Conservation (phyloP, 495 filamentous ascomycete species). For the Massariosphaeria phaeospora region DNA sequence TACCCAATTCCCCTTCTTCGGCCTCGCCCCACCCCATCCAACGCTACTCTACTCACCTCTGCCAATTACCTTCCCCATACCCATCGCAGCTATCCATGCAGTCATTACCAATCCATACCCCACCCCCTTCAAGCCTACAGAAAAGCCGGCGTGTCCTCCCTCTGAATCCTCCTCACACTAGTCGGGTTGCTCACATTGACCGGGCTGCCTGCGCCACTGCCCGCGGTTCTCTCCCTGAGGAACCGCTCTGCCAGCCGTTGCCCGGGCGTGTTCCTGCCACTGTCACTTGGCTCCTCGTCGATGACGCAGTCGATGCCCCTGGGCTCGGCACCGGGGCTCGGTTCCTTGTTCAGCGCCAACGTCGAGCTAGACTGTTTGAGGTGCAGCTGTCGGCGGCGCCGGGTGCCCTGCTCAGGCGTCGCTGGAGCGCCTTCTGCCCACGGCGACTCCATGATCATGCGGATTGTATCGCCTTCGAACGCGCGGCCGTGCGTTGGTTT, state of each 20-base stretch:
- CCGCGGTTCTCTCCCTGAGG: slow-evolving; percentile 29
- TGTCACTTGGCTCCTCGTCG: background rate
- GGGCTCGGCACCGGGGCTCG: slow-evolving; percentile 11
- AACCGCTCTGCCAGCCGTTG: slow-evolving; percentile 36
- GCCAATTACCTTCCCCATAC: too few species aligned
- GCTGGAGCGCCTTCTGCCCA: background rate
- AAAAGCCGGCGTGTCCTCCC: too few species aligned
- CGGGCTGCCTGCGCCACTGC: slow-evolving; percentile 14
- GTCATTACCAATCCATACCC: too few species aligned
- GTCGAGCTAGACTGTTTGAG: slow-evolving; percentile 9
- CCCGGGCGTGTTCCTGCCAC: slow-evolving; percentile 29
- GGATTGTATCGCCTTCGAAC: slow-evolving; percentile 17
- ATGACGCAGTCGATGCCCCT: slow-evolving; percentile 12
- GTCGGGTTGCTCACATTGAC: too few species aligned
- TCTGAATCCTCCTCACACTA: too few species aligned
- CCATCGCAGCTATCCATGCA: too few species aligned
- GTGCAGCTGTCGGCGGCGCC: background rate
- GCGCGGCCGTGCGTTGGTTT: slow-evolving; percentile 13
- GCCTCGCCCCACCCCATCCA: too few species aligned
- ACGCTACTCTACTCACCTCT: too few species aligned
- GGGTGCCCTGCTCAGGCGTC: background rate
- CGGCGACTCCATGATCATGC: slow-evolving; percentile 17
- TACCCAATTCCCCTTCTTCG: too few species aligned
- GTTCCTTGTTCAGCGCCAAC: slow-evolving; percentile 26
- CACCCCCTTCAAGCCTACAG: too few species aligned